phyloP scores from a whole-genome alignment of 495 filamentous ascomycete genomes.

The Paragyromitra xinjiangensis region DNA sequence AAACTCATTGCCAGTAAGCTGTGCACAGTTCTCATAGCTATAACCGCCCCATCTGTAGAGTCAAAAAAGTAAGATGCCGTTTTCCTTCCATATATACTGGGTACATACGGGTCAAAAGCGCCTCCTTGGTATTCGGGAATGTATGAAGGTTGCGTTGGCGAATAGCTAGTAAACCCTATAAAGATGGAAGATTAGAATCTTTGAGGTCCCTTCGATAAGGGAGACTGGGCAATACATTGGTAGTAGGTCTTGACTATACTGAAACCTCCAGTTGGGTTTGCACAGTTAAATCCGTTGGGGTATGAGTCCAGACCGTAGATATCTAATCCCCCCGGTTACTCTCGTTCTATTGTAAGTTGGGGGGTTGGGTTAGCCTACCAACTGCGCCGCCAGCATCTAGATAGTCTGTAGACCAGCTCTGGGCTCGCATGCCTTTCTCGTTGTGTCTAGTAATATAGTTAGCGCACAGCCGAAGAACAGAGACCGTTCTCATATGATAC shows the following conservation, averaged over 20 bases:
- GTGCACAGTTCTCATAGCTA: slow-evolving; percentile 57
- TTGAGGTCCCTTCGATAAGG: background rate
- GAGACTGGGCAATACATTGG: slow-evolving; percentile 57
- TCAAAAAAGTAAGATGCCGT: slow-evolving; percentile 10
- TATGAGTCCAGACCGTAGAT: slow-evolving; percentile 68
- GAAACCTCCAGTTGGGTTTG: slow-evolving; percentile 64
- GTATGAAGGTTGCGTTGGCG: slow-evolving; percentile 64
- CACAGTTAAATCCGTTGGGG: slow-evolving; percentile 66
- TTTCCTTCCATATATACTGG: background rate
- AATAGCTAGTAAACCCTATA: slow-evolving; percentile 65
- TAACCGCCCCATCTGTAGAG: slow-evolving; percentile 62
- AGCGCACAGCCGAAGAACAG: background rate
- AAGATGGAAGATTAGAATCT: slow-evolving; percentile 7
- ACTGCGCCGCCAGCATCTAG: slow-evolving; percentile 66
- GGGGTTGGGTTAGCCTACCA: slow-evolving; percentile 9
- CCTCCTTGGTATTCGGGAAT: slow-evolving; percentile 67
- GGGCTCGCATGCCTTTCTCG: slow-evolving; percentile 64
- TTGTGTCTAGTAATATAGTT: slow-evolving; percentile 57
- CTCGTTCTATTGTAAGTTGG: background rate
- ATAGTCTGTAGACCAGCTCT: slow-evolving; percentile 68
- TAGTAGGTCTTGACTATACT: slow-evolving; percentile 65
- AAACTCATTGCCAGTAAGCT: slow-evolving; percentile 63
- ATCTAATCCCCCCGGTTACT: slow-evolving; percentile 50
- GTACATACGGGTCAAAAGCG: slow-evolving; percentile 61
- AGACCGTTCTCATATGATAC: background rate